Evolutionary conservation across 1,139 yeast genomes (phyloP).

Genomic region (Tardiomyces blankii): DNA sequence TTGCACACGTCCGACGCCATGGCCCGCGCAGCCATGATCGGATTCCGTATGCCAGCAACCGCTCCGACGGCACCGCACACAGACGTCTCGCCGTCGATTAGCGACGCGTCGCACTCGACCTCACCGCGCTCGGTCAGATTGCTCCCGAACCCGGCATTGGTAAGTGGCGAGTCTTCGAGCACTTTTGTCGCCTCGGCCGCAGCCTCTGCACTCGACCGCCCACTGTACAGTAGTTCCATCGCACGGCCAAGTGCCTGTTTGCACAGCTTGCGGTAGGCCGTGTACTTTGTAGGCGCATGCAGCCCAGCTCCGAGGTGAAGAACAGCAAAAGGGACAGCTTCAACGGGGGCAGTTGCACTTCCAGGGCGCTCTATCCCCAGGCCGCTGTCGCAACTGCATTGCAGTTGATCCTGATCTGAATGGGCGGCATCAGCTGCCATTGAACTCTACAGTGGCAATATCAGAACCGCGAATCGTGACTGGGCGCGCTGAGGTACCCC

Average conservation of each 20-base stretch:
- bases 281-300: conserved; percentile 13
- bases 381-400: too few relatives aligned
- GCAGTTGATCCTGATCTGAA: too few relatives aligned
- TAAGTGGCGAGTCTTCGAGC: conserved; percentile 34
- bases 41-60: conserved; percentile 11
- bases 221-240: conserved; percentile 9
- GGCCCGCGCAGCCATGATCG: not conserved
- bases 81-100: conserved; percentile 9
- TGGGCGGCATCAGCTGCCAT: too few relatives aligned
- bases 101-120: conserved; percentile 40
- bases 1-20: not conserved
- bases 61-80: conserved; percentile 20
- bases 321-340: conserved; percentile 16
- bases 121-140: conserved; percentile 34
- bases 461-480: conserved; percentile 13
- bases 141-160: conserved; percentile 48
- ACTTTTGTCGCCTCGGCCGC: conserved; percentile 20
- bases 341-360: too few relatives aligned
- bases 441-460: conserved; percentile 7
- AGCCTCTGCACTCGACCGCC: conserved; percentile 9
- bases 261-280: conserved; percentile 13
- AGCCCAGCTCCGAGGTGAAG: conserved; percentile 28
- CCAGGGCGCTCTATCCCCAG: too few relatives aligned
- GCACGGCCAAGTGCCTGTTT: conserved; percentile 14
- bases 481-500: conserved; percentile 12